Base-by-base conservation (phyloP, 176 grass and related monocot genomes). In the Eragrostis nindensis region DNA sequence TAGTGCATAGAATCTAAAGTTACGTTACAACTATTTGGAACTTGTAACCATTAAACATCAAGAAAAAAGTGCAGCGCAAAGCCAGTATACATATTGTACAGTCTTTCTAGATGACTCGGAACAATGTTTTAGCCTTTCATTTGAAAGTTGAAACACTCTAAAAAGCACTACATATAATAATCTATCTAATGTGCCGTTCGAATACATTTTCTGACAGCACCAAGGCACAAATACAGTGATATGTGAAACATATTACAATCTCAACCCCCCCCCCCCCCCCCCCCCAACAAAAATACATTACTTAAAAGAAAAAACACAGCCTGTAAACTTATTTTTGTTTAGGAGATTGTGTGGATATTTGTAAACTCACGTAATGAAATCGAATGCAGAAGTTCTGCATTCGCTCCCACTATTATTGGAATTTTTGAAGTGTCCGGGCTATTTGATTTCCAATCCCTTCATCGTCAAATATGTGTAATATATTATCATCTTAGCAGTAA, bases 71-170 rank as follows among this genome's bases (percentile, higher is more conserved):
- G n/a, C n/a, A n/a, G n/a, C n/a, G n/a, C n/a, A n/a, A n/a, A n/a
- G n/a, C n/a, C n/a, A n/a, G n/a, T 36, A 69, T 42, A 57, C 63
- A 86, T 18, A 26, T 57, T 46, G 56, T 62, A 69, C 5, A 14
- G 25, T 46, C 8, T 41, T 5, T 41, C 40, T 11, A 11, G 22
- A 41, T 76, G 56, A 29, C 0, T 7, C 0, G 0, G 54, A 0
- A 2, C 27, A 46, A 62, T 29, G 0, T 44, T 75, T 53, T 26
- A 75, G 36, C 53, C 52, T 57, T 5, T 22, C 11, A 59, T 16
- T 75, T 14, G 22, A n/a, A n/a, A n/a, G n/a, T n/a, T n/a, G n/a
- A 60, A 60, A 60, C 56, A 26, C 1, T 26, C 7, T 7, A 60
- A 45, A 8, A 0, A 21, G 5, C 13, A 62, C 41, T n/a, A 24